phyloP scores from a whole-genome alignment of 148 eudicot genomes.

The Polygonum aviculare region DNA sequence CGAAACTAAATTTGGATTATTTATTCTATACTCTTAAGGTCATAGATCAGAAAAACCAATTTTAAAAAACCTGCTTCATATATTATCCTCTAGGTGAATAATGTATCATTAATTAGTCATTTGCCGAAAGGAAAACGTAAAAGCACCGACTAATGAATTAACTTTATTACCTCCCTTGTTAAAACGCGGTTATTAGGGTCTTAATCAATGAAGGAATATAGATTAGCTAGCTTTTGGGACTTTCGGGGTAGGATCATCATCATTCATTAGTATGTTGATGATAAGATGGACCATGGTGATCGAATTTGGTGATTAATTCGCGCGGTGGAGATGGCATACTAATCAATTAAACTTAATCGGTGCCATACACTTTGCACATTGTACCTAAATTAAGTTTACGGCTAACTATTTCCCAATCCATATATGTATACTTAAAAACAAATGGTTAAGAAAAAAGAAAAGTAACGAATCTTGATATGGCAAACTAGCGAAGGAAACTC shows the following conservation, averaged over 20 bases:
- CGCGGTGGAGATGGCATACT: neutral
- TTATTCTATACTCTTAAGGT: too few relatives aligned
- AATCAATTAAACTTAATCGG: neutral
- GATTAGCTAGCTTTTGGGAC: neutral
- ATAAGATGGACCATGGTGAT: neutral
- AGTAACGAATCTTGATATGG: neutral
- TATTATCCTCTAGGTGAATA: too few relatives aligned
- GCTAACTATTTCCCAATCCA: neutral
- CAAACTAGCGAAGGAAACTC: neutral
- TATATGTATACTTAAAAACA: neutral
- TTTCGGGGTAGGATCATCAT: neutral
- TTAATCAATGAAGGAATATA: neutral
- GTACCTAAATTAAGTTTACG: neutral
- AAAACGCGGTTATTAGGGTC: neutral
- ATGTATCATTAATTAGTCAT: neutral
- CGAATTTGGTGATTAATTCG: neutral
- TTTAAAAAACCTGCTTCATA: too few relatives aligned
- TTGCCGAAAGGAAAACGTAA: neutral
- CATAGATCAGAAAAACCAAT: too few relatives aligned
- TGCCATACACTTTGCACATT: neutral
- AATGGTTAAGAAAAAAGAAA: neutral
- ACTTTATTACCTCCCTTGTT: neutral
- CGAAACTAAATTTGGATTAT: too few relatives aligned
- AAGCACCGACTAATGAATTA: neutral
- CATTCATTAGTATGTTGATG: neutral